Evolutionary conservation across 2,329 filamentous ascomycete genomes (phyloP).

Genomic region (Plectosphaerella plurivora): DNA sequence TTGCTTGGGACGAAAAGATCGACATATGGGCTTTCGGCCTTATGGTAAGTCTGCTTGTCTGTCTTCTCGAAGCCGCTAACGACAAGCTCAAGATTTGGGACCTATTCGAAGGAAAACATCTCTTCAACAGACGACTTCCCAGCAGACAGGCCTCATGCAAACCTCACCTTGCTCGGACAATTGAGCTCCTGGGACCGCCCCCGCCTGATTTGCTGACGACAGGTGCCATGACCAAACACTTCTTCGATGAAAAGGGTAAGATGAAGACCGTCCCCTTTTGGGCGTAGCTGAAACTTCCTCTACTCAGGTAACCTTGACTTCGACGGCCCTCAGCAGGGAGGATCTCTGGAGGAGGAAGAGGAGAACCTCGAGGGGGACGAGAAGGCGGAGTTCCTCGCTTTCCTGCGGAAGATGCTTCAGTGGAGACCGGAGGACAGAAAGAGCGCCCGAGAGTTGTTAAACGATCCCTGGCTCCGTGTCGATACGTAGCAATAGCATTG

Average conservation of each 20-base stretch:
- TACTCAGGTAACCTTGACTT: not conserved
- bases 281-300: not conserved
- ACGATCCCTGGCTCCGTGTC: conserved; percentile 7
- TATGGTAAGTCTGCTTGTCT: conserved; percentile 15
- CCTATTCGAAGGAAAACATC: conserved; percentile 21
- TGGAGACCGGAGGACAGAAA: conserved; percentile 20
- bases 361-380: conserved; percentile 11
- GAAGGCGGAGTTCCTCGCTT: conserved; percentile 13
- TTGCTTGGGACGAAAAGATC: conserved; percentile 26
- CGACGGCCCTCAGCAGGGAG: conserved; percentile 5
- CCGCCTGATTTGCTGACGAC: conserved; percentile 25
- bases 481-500: too few species aligned
- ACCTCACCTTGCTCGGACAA: conserved; percentile 27
- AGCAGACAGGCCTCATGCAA: conserved; percentile 17
- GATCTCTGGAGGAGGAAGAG: conserved; percentile 7
- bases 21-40: conserved; percentile 29
- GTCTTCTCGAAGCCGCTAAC: not conserved
- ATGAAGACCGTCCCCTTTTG: not conserved
- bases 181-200: conserved; percentile 30
- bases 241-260: conserved; percentile 17
- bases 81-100: conserved; percentile 21
- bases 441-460: conserved; percentile 6
- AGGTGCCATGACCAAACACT: conserved; percentile 16
- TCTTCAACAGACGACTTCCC: conserved; percentile 17
- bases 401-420: conserved; percentile 17